Conservation (phyloP, 2,329 filamentous ascomycete species). For the Thelonectria blattea region DNA sequence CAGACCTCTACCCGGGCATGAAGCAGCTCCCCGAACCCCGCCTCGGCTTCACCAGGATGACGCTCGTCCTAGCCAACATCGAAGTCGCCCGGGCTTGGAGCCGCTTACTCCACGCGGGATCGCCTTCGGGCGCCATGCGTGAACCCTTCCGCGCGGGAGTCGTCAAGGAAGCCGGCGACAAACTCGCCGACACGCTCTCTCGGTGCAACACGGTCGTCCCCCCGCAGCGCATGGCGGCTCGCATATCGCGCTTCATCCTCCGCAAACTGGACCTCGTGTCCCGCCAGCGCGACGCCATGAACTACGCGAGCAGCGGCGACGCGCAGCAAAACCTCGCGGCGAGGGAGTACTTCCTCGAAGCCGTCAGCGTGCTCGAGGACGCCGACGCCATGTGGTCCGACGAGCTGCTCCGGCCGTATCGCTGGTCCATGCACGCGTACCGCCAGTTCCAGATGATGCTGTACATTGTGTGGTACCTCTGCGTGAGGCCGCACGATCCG, state of each 20-base stretch:
- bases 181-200: constrained; percentile 16
- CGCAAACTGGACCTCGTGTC: constrained; percentile 55
- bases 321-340: constrained; percentile 30
- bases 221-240: constrained; percentile 41
- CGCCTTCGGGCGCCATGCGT: constrained; percentile 8
- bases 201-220: constrained; percentile 61
- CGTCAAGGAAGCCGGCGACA: constrained; percentile 49
- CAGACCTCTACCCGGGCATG: constrained; percentile 54
- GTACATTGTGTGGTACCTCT: constrained; percentile 52
- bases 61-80: constrained; percentile 59
- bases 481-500: constrained; percentile 44
- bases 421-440: constrained; percentile 48
- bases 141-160: constrained; percentile 48
- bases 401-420: constrained; percentile 46
- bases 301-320: constrained; percentile 27
- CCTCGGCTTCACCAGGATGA: constrained; percentile 63
- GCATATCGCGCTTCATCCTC: constrained; percentile 39
- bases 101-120: constrained; percentile 31
- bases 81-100: constrained; percentile 49
- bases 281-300: constrained; percentile 48
- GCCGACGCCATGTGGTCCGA: constrained; percentile 40
- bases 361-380: constrained; percentile 43
- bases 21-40: constrained; percentile 53
- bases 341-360: constrained; percentile 43
- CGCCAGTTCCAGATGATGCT: constrained; percentile 52